Conservation (phyloP, 2,329 filamentous ascomycete genomes). For the Apiospora aurea region DNA sequence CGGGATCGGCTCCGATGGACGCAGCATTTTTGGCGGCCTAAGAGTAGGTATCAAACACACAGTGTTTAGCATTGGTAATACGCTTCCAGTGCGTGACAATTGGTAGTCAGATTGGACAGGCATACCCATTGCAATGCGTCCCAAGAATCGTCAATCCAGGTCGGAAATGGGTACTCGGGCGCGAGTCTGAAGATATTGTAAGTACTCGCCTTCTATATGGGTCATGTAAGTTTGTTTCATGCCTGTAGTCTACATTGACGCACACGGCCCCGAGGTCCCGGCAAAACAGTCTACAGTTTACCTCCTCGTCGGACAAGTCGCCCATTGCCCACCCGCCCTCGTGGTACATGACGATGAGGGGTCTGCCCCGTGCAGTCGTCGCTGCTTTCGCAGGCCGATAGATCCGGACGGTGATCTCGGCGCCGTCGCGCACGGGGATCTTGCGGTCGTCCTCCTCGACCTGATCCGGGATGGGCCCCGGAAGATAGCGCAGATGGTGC, state of each 20-base stretch:
- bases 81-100: neutral
- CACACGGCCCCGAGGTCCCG: constrained; percentile 47
- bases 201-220: neutral
- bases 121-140: constrained; percentile 53
- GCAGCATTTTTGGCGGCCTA: constrained; percentile 46
- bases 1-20: constrained; percentile 48
- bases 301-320: constrained; percentile 41
- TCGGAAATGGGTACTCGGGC: constrained; percentile 55
- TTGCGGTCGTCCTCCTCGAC: constrained; percentile 40
- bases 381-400: constrained; percentile 36
- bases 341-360: constrained; percentile 44
- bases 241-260: constrained; percentile 51
- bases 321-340: constrained; percentile 46
- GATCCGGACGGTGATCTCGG: constrained; percentile 42
- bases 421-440: constrained; percentile 44
- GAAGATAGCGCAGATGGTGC: constrained; percentile 38
- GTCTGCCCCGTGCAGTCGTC: constrained; percentile 30
- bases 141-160: constrained; percentile 50
- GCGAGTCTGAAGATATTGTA: constrained; percentile 42
- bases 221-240: constrained; percentile 18
- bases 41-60: neutral
- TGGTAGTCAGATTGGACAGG: neutral
- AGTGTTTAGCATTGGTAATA: neutral
- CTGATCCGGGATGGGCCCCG: constrained; percentile 36
- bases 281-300: constrained; percentile 42